Conservation (phyloP, 306 rosid species). For the Sphenostylis stenocarpa region DNA sequence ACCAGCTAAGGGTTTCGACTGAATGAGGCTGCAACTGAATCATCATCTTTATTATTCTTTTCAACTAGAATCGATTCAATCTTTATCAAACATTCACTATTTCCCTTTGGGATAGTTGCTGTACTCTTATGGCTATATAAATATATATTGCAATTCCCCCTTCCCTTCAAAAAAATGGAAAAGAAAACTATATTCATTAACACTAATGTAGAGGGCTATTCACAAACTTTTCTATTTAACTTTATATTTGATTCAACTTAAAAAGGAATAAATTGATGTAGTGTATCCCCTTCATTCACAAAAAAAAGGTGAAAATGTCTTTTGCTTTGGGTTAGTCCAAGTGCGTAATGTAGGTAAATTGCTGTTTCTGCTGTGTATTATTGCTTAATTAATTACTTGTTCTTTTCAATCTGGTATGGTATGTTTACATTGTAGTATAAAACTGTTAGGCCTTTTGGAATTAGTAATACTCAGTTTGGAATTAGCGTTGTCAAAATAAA, state of each 20-base stretch:
- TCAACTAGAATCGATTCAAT: constrained; percentile 30
- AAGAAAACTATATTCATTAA: not conserved
- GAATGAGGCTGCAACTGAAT: constrained; percentile 40
- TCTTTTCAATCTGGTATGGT: not conserved
- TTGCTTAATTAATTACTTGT: not conserved
- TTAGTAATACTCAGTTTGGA: too few species aligned
- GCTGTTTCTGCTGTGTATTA: not conserved
- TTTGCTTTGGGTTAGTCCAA: too few species aligned
- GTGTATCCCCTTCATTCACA: not conserved
- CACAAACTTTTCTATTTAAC: not conserved
- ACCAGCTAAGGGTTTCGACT: constrained; percentile 39
- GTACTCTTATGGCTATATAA: not conserved
- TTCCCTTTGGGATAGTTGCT: not conserved
- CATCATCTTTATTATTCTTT: constrained; percentile 43
- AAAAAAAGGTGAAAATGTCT: not conserved
- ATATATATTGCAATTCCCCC: not conserved
- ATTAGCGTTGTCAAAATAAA: too few species aligned
- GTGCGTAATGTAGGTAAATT: not conserved
- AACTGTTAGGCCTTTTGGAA: not conserved
- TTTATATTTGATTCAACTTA: not conserved
- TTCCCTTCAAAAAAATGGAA: not conserved
- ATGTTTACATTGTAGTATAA: too few species aligned
- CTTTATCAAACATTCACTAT: constrained; percentile 18
- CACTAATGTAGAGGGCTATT: not conserved
- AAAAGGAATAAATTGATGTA: not conserved